Conservation (phyloP, 2,329 filamentous ascomycete genomes). For the Botryotinia globosa region DNA sequence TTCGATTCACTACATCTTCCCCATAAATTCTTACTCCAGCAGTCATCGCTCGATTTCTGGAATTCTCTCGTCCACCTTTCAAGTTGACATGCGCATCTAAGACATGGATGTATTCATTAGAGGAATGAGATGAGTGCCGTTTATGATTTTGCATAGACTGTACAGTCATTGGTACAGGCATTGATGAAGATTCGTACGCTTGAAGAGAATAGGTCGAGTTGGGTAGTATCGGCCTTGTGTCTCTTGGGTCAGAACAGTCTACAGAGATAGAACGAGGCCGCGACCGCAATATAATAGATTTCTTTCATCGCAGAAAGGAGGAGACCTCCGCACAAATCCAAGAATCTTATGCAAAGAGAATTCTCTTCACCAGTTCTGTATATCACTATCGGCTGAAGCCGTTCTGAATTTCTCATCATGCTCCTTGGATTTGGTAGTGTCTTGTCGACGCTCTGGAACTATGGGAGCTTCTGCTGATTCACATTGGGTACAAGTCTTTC, state of each 20-base stretch:
- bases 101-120: conserved; percentile 47
- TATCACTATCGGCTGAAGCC: background rate
- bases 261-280: background rate
- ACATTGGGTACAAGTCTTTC: background rate
- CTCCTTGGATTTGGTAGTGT: background rate
- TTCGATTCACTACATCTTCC: conserved; percentile 65
- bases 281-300: background rate
- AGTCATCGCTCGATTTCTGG: conserved; percentile 48
- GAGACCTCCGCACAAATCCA: background rate
- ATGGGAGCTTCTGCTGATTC: background rate
- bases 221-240: background rate
- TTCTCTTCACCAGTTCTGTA: background rate
- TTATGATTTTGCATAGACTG: background rate
- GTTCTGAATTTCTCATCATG: background rate
- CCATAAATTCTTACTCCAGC: conserved; percentile 54
- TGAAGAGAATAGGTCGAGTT: background rate
- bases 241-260: background rate
- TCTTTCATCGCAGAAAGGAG: background rate
- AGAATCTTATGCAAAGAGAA: background rate
- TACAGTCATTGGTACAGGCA: background rate
- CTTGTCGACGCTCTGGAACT: background rate
- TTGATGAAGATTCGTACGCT: background rate
- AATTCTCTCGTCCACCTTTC: conserved; percentile 42
- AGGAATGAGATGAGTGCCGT: background rate
- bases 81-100: conserved; percentile 57